Percentiles rank a stretch among this genome's conserved stretches.
phyloP scores from a whole-genome alignment of 202 grass and related monocot species.

The Panicum virgatum region DNA sequence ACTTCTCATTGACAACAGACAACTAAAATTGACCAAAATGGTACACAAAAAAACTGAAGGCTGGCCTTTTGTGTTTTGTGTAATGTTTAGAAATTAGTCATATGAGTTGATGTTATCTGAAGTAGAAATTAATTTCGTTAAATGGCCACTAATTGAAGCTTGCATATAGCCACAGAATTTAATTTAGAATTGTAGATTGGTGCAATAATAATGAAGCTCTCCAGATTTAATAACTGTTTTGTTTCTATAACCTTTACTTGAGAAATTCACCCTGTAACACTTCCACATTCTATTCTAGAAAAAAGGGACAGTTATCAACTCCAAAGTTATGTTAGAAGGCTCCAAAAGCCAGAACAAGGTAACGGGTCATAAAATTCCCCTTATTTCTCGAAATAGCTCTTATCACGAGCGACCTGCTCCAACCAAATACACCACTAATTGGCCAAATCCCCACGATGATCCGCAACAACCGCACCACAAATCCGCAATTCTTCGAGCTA shows the following conservation, averaged over 20 bases:
- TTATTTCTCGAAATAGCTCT: not conserved
- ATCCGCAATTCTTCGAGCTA: not conserved
- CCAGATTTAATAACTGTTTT: not conserved
- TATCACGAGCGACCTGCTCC: not conserved
- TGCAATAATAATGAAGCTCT: not conserved
- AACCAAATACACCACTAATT: slow-evolving; percentile 19
- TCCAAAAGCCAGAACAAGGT: not conserved
- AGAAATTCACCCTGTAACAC: not conserved
- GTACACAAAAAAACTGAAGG: slow-evolving; percentile 15
- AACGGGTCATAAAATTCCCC: not conserved
- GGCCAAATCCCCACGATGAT: slow-evolving; percentile 11
- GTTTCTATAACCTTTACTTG: not conserved
- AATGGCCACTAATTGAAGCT: not conserved
- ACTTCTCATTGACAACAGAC: slow-evolving; percentile 10
- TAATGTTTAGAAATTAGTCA: not conserved
- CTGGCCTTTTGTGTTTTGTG: not conserved
- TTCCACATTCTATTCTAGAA: not conserved
- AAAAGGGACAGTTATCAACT: not conserved
- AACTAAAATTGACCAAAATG: not conserved
- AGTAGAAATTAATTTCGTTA: not conserved
- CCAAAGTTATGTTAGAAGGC: not conserved
- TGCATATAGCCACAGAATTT: not conserved
- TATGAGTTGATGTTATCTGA: not conserved
- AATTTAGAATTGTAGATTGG: too few relatives aligned
- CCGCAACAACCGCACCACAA: not conserved